phyloP scores from a whole-genome alignment of 1,284 basidiomycete species.

The Trametes hirsuta region DNA sequence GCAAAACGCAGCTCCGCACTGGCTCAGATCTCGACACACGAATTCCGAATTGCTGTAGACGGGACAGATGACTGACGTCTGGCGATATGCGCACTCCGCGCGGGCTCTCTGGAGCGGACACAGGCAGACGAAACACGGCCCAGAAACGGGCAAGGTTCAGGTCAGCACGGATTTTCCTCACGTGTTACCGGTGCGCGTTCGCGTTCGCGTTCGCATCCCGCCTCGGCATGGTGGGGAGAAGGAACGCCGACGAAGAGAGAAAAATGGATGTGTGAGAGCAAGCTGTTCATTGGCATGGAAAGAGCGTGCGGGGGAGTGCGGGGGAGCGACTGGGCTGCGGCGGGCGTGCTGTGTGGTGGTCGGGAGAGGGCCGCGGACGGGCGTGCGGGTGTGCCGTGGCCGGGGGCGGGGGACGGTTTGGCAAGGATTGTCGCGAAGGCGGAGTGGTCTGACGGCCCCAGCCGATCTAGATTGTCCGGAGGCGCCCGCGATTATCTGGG shows the following conservation, averaged over 20 bases:
- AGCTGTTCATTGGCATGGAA: too few species aligned
- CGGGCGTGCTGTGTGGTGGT: not conserved
- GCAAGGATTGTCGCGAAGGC: constrained; percentile 3
- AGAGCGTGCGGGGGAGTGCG: too few species aligned
- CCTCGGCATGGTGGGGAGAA: not conserved
- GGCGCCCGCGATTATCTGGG: constrained; percentile 21
- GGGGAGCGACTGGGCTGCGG: too few species aligned
- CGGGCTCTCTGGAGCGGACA: not conserved
- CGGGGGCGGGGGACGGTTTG: not conserved
- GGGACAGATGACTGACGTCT: constrained; percentile 15
- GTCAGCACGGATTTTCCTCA: not conserved
- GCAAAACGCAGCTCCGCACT: constrained; percentile 18
- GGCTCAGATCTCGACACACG: constrained; percentile 10
- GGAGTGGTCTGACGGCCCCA: constrained; percentile 6
- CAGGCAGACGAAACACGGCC: not conserved
- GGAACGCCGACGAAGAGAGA: not conserved
- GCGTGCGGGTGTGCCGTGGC: too few species aligned
- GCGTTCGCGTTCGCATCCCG: not conserved
- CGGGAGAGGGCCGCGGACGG: not conserved
- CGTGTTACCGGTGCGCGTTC: not conserved
- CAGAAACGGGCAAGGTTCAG: constrained; percentile 3
- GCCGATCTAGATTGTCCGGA: constrained; percentile 17
- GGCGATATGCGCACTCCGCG: constrained; percentile 8
- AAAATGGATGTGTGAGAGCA: too few species aligned
- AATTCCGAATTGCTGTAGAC: constrained; percentile 23